Evolutionary conservation across 441 rosid species (phyloP).

Genomic region (Erysimum cheiri): DNA sequence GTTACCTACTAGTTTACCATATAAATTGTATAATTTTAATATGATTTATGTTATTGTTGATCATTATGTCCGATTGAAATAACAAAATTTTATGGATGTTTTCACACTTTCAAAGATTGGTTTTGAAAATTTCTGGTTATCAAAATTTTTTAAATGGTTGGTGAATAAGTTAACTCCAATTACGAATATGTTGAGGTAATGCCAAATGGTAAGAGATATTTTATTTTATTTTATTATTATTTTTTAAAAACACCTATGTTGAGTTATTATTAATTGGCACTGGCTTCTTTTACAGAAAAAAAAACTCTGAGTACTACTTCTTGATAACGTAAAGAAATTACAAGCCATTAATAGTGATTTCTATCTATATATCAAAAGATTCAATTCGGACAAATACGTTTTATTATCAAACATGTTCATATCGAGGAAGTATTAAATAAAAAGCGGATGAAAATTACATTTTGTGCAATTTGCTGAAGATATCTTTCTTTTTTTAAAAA

Average conservation of each 20-base stretch:
- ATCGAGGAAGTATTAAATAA: too few relatives aligned
- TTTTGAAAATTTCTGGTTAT: not conserved
- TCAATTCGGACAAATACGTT: conserved; percentile 17
- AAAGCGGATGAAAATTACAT: conserved; percentile 3
- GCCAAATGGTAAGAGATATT: too few relatives aligned
- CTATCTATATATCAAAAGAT: not conserved
- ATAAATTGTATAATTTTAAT: too few relatives aligned
- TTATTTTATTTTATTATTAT: too few relatives aligned
- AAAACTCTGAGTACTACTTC: not conserved
- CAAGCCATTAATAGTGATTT: conserved; percentile 6
- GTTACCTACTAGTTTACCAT: too few relatives aligned
- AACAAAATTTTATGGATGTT: too few relatives aligned
- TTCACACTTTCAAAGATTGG: not conserved
- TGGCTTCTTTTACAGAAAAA: not conserved
- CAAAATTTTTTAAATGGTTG: not conserved
- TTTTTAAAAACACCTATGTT: too few relatives aligned
- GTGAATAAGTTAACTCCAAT: not conserved
- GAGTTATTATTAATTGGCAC: not conserved
- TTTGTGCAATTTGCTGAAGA: not conserved
- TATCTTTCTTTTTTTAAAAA: too few relatives aligned
- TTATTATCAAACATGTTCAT: conserved; percentile 3
- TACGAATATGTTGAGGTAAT: too few relatives aligned
- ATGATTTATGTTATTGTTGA: too few relatives aligned
- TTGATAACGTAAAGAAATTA: conserved; percentile 6
- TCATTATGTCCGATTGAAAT: too few relatives aligned